Base-by-base conservation (phyloP, 1,284 basidiomycete genomes). In the Boletus semigastroideus region DNA sequence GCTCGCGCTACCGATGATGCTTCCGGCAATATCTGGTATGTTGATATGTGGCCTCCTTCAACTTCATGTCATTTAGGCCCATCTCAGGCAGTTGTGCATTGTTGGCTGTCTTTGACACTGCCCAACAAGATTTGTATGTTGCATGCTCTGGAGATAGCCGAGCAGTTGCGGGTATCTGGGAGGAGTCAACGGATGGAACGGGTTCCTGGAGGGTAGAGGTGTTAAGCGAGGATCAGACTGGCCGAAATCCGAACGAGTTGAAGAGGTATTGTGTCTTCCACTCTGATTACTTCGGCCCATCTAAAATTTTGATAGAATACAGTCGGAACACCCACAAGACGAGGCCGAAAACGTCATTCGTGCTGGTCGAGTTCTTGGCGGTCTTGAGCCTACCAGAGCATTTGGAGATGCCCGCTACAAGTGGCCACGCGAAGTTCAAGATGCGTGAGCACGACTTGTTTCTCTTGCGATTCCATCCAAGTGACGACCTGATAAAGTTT, bases 401-500 rank as follows among this genome's bases (percentile, higher is more conserved):
- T 96, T 95, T 75, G 95, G 95, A 52, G 97, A 98, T 72, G 89
- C 94, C 3, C 80, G 92, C 30, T 99, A 98, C 77, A 98, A 99
- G 68, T 92, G 90, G 90, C 75, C 85, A 31, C 77, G 78, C 36
- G 78, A 81, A 43, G 74, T 92, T 34, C 89, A 92, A 66, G 79
- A 86, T 63, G 75, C 79, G 92, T 93, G 63, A 71, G 85, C 70
- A 9, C 12, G 38, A 42, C 52, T 46, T 22, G 25, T 49, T 42
- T 42, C 17, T 8, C 28, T 49, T 44, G 11, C 14, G 2, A 45
- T 27, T 30, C 22, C 54, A 41, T 39, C 34, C 16, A 30, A 48
- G n/a, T 52, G 8, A 55, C 12, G 17, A 50, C 28, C 22, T 48
- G 11, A 39, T 55, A 53, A 88, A 66, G 91, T 5, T 73, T 94